Evolutionary conservation across 1,284 basidiomycete genomes (phyloP).

Genomic region (Trametes pubescens): DNA sequence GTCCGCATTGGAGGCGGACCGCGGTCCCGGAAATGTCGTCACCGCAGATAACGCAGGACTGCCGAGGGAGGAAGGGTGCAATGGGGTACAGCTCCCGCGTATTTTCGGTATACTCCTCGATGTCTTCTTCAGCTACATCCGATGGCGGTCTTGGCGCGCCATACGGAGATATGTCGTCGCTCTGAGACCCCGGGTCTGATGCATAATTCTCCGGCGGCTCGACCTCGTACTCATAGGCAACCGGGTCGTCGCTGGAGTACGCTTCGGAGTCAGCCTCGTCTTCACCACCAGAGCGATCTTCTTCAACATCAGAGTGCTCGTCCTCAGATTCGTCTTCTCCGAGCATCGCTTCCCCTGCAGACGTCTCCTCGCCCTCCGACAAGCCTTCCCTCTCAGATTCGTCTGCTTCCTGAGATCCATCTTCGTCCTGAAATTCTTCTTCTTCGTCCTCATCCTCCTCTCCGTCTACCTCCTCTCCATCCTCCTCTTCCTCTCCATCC

Average conservation of each 20-base stretch:
- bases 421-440: not conserved
- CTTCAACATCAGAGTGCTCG: not conserved
- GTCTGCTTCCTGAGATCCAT: not conserved
- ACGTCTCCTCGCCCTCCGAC: not conserved
- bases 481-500: too few relatives aligned
- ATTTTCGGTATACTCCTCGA: not conserved
- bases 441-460: not conserved
- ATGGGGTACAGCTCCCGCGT: not conserved
- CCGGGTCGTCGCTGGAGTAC: too few relatives aligned
- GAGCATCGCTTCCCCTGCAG: not conserved
- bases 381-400: not conserved
- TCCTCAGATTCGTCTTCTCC: not conserved
- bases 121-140: not conserved
- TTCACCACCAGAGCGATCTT: too few relatives aligned
- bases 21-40: constrained; percentile 13
- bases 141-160: not conserved
- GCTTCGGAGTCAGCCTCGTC: not conserved
- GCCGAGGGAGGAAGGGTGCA: not conserved
- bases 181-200: not conserved
- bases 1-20: constrained; percentile 20
- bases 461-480: not conserved
- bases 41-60: constrained; percentile 29
- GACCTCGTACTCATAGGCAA: not conserved
- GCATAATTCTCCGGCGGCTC: too few relatives aligned
- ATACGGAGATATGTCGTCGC: not conserved